These are phyloP conservation scores for Pisolithus sp. DNA, from an alignment of 768 basidiomycete species.

Conservation along the genomic window DNA sequence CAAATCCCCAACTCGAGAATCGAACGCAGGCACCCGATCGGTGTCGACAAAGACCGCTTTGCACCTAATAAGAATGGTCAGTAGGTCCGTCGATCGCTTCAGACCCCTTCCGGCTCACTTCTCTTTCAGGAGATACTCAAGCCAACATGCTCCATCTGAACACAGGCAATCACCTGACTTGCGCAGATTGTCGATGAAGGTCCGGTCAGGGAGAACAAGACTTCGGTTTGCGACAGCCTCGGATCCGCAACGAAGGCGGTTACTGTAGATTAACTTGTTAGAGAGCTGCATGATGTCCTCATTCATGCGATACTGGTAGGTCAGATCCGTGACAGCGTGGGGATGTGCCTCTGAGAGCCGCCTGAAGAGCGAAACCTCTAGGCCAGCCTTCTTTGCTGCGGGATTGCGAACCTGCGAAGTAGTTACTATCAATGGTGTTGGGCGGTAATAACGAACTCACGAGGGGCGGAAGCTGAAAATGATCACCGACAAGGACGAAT, in stretches of 20 bases:
- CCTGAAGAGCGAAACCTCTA: conserved; percentile 87
- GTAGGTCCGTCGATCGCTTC: neutral
- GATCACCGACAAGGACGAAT: conserved; percentile 95
- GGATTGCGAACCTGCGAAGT: conserved; percentile 68
- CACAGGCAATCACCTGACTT: conserved; percentile 23
- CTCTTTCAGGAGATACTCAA: conserved; percentile 55
- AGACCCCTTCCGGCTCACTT: conserved; percentile 37
- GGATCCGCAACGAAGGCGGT: conserved; percentile 73
- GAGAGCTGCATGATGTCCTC: conserved; percentile 89
- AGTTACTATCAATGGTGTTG: neutral
- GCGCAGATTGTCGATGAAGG: conserved; percentile 43
- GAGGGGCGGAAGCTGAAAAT: conserved; percentile 93
- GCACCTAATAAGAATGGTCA: conserved; percentile 41
- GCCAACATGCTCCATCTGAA: conserved; percentile 54
- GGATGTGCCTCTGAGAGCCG: conserved; percentile 85
- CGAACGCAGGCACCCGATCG: conserved; percentile 68
- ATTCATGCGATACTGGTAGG: conserved; percentile 95
- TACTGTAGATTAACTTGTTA: conserved; percentile 79
- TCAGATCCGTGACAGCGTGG: conserved; percentile 76
- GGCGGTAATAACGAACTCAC: conserved; percentile 35
- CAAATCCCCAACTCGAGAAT: conserved; percentile 80
- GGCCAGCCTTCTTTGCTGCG: conserved; percentile 74
- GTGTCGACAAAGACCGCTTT: conserved; percentile 95
- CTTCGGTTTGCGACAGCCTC: conserved; percentile 56
- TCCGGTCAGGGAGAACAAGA: conserved; percentile 46